Evolutionary conservation across 2,329 filamentous ascomycete genomes (phyloP), one percentile per base, ranked within the genome.

Genomic region (Aureobasidium lini): DNA sequence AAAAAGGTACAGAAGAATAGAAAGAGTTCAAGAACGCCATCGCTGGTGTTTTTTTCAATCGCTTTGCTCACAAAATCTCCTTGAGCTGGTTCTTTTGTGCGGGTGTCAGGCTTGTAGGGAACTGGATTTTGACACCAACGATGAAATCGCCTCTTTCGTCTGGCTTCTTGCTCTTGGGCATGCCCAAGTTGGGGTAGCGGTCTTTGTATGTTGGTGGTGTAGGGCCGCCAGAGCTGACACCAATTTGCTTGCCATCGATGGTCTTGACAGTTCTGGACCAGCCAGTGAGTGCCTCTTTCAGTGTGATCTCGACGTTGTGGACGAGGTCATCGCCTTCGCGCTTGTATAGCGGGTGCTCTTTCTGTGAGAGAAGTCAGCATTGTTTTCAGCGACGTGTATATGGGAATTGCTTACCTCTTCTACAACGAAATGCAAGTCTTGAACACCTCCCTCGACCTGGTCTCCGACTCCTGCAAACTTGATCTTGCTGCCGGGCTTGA

Each of bases 391-490:
- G 13, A n/a, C 40, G 7, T 40, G 36, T 16, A 6, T 7, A 2
- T 29, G 4, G 16, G 11, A 9, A 13, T 16, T 7, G 29, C 57
- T 59, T 59, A 59, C 57, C 57, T 96, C 93, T 74, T 91, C 88
- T 23, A 99, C 84, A 61, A 99, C 87, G 68, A 99, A 95, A 72
- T 96, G 92, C 56, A 99, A 75, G 74, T 99, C 94, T 73, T 99
- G 94, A 61, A 91, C 89, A 13, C 93, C 93, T 43, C 94, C 94
- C 70, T 97, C 94, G 62, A 96, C 91, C 72, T 97, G 92, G 73
- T 99, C 94, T 10, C 94, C 94, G n/a, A 99, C 92, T 43, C 93
- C 91, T 70, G 89, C 89, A 71, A 96, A 99, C 76, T 96, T 96
- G 75, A 99, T 96, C 81, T 97, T 99, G 69, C 90, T 95, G 32